phyloP scores from a whole-genome alignment of 306 rosid species.

The Glycine latifolia region DNA sequence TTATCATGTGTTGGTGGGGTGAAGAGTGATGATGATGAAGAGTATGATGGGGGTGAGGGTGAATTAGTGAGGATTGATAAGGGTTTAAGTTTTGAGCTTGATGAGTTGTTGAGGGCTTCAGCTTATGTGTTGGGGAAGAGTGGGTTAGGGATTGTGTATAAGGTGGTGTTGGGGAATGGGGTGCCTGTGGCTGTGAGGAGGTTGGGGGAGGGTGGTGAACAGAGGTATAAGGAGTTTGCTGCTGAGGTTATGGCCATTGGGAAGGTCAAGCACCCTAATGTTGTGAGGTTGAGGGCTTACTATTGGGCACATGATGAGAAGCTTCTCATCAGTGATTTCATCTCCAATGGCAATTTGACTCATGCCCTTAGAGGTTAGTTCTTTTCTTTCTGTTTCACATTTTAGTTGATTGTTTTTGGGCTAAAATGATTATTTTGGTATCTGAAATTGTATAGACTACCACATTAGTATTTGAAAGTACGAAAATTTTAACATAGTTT shows the following conservation, averaged over 20 bases:
- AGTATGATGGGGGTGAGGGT: constrained; percentile 57
- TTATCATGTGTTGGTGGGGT: constrained; percentile 32
- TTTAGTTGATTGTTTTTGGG: no score
- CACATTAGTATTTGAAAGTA: no score
- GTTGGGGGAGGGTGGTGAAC: constrained; percentile 93
- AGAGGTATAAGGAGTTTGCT: constrained; percentile 89
- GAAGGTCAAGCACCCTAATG: constrained; percentile 86
- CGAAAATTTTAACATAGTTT: no score
- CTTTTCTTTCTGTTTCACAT: constrained; percentile 2
- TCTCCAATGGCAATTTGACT: constrained; percentile 82
- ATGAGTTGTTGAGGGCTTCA: constrained; percentile 89
- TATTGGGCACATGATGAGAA: constrained; percentile 98
- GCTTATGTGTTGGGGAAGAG: constrained; percentile 98
- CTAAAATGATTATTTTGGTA: no score
- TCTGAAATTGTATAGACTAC: no score
- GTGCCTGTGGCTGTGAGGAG: constrained; percentile 96
- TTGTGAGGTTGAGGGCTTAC: constrained; percentile 86
- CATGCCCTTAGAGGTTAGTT: constrained; percentile 82
- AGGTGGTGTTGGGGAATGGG: constrained; percentile 93
- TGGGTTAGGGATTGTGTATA: constrained; percentile 94
- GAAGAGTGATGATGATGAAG: constrained; percentile 54
- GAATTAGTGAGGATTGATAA: constrained; percentile 84
- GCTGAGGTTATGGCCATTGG: constrained; percentile 91
- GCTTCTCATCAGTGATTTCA: constrained; percentile 91
- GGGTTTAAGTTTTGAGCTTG: constrained; percentile 85